phyloP scores from a whole-genome alignment of 1,284 basidiomycete species.

The Laetiporus sulphureus region DNA sequence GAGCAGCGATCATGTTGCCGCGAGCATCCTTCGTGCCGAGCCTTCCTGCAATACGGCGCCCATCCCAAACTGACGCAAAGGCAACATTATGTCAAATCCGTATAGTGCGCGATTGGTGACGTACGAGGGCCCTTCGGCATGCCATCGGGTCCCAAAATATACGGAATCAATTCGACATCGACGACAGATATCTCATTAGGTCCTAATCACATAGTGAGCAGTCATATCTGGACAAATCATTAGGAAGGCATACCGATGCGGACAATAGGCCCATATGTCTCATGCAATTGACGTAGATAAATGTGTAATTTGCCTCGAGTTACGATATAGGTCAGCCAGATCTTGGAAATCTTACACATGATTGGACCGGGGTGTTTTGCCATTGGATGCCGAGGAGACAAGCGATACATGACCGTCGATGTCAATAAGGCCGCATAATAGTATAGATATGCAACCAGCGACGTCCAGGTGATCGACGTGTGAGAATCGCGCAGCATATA shows the following conservation, averaged over 20 bases:
- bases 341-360: constrained; percentile 17
- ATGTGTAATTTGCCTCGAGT: constrained; percentile 19
- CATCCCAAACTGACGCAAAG: constrained; percentile 3
- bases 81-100: not conserved
- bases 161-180: constrained; percentile 13
- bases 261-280: constrained; percentile 25
- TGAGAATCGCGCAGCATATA: too few species aligned
- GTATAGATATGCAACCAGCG: not conserved
- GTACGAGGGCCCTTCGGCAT: constrained; percentile 9
- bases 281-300: constrained; percentile 19
- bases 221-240: not conserved
- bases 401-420: constrained; percentile 21
- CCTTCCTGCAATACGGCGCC: not conserved
- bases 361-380: constrained; percentile 24
- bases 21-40: not conserved
- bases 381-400: constrained; percentile 27
- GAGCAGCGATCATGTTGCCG: constrained; percentile 12
- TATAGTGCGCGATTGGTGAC: not conserved
- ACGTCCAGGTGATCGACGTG: too few species aligned
- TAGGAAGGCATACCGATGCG: constrained; percentile 19
- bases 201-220: constrained; percentile 10
- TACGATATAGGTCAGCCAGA: constrained; percentile 17
- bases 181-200: constrained; percentile 22
- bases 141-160: constrained; percentile 15
- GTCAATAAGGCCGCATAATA: constrained; percentile 11